Conservation (phyloP, 495 filamentous ascomycete species). For the Penicillium mononematosum region DNA sequence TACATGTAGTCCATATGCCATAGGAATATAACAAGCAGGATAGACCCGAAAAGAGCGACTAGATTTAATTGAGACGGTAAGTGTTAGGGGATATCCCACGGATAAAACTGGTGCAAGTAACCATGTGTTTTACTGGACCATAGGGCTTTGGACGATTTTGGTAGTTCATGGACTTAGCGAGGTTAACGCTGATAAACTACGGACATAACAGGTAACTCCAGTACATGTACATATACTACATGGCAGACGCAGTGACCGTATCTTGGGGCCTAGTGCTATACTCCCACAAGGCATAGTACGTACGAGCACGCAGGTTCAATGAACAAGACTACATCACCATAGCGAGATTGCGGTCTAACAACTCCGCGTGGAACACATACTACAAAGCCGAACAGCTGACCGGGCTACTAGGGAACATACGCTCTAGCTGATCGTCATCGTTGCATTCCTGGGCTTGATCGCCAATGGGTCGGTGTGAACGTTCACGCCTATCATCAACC, state of each 20-base stretch:
- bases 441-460: not conserved
- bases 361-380: not conserved
- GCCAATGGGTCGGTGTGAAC: constrained; percentile 12
- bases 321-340: not conserved
- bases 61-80: too few species aligned
- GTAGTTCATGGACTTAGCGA: too few species aligned
- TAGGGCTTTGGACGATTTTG: too few species aligned
- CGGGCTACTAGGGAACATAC: not conserved
- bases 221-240: not conserved
- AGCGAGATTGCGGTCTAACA: not conserved
- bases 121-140: too few species aligned
- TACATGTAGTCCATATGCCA: too few species aligned
- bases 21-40: too few species aligned
- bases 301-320: not conserved
- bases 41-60: too few species aligned
- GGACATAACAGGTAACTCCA: not conserved
- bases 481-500: constrained; percentile 41
- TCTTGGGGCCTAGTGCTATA: not conserved
- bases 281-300: not conserved
- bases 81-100: too few species aligned
- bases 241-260: not conserved
- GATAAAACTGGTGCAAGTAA: too few species aligned
- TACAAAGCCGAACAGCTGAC: not conserved
- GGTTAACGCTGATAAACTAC: not conserved
- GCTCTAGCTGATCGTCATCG: not conserved